phyloP scores from a whole-genome alignment of 2,329 filamentous ascomycete species.

The Thelonectria discophora region DNA sequence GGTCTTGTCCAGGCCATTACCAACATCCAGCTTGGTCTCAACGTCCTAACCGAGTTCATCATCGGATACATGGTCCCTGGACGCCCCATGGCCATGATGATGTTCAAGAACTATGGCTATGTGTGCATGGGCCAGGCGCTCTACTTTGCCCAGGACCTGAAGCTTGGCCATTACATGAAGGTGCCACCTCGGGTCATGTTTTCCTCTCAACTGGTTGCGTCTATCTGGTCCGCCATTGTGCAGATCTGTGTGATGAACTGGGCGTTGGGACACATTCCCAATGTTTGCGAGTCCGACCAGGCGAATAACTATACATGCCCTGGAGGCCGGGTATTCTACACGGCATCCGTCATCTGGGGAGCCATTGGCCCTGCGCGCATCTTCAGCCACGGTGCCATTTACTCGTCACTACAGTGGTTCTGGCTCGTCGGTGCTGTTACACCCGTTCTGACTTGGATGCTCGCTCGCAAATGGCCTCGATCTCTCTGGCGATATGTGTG shows the following conservation, averaged over 20 bases:
- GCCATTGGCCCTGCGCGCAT: slow-evolving; percentile 76
- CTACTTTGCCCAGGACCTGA: slow-evolving; percentile 72
- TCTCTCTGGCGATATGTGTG: slow-evolving; percentile 72
- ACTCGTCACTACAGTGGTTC: slow-evolving; percentile 73
- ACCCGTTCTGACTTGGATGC: slow-evolving; percentile 70
- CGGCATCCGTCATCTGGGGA: slow-evolving; percentile 76
- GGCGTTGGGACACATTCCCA: slow-evolving; percentile 68
- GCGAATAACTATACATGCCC: slow-evolving; percentile 67
- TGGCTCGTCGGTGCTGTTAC: slow-evolving; percentile 72
- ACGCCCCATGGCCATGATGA: slow-evolving; percentile 76
- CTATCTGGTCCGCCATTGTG: slow-evolving; percentile 68
- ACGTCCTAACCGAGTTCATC: slow-evolving; percentile 77
- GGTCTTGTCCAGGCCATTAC: slow-evolving; percentile 70
- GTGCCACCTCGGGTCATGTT: slow-evolving; percentile 70
- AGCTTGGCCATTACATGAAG: slow-evolving; percentile 75
- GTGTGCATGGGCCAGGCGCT: slow-evolving; percentile 73
- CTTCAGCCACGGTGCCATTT: slow-evolving; percentile 70
- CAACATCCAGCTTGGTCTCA: slow-evolving; percentile 71
- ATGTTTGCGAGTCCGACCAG: slow-evolving; percentile 65
- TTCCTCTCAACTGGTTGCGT: slow-evolving; percentile 66
- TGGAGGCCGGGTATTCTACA: slow-evolving; percentile 68
- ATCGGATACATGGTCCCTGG: slow-evolving; percentile 79
- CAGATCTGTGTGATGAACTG: slow-evolving; percentile 74
- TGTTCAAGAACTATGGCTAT: slow-evolving; percentile 80
- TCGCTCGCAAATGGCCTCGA: slow-evolving; percentile 69